A percentile compares a stretch with the other conserved stretches of the same genome.
phyloP scores from a whole-genome alignment of 1,139 yeast species.

The Candida tropicalis region DNA sequence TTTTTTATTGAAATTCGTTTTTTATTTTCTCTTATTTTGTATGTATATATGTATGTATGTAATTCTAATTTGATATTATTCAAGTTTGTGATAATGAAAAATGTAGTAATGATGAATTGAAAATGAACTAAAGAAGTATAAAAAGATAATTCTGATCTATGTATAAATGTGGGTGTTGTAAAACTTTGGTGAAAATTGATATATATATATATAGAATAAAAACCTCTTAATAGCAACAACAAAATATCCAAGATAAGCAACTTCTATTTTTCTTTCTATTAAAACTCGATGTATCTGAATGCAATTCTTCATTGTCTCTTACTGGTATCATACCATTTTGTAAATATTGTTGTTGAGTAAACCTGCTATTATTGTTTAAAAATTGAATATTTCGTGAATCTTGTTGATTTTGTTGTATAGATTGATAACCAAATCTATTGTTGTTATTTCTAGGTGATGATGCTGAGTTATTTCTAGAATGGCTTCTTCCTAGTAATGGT shows the following conservation, averaged over 20 bases:
- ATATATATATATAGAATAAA: neutral
- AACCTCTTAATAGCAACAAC: constrained; percentile 10
- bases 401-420: constrained; percentile 22
- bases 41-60: no score
- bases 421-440: constrained; percentile 26
- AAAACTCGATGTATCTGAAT: constrained; percentile 41
- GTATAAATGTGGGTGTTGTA: no score
- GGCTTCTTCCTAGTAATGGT: constrained; percentile 12
- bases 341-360: constrained; percentile 2
- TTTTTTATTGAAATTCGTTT: no score
- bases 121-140: constrained; percentile 6
- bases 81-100: neutral
- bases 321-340: constrained; percentile 35
- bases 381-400: constrained; percentile 8
- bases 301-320: constrained; percentile 42
- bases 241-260: constrained; percentile 11
- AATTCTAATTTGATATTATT: neutral
- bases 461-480: constrained; percentile 6
- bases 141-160: no score
- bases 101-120: constrained; percentile 7
- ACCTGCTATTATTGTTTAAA: constrained; percentile 1
- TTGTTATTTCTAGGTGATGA: constrained; percentile 12
- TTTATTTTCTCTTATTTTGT: no score
- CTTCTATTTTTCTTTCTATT: constrained; percentile 23
- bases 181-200: no score